Base-by-base conservation (phyloP, 208 protist genomes). In the Trypanosoma platydactyli region DNA sequence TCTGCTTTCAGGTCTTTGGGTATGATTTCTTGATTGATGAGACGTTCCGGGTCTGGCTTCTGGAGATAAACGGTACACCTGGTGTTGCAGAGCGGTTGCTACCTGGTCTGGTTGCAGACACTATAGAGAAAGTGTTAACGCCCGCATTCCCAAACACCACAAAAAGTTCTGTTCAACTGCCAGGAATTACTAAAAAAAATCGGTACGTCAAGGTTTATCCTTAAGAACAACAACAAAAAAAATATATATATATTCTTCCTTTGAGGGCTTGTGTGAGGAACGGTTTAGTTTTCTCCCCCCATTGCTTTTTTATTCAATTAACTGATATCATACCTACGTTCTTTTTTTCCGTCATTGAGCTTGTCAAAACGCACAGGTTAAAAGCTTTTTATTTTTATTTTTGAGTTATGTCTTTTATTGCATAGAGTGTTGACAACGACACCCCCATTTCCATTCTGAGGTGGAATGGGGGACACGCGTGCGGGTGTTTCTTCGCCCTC, bases 11-110 rank as follows among this genome's bases (percentile, higher is more conserved):
- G 56, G 54, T 92, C 1, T 80, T 89, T 41, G 86, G 86, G 12
- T 92, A 85, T 59, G 86, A 92, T 53, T 89, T 92, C 55, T 72
- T 92, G 42, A 66, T 92, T 35, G 82, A 89, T 68, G 80, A 81
- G 24, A 55, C 56, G 13, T 60, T 92, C 24, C 67, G 85, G 45
- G 80, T 89, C 22, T 89, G 78, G 80, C 78, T 92, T 16, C 74
- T 86, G 12, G 82, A 89, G 71, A 85, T 88, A 65, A 92, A 88
- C 66, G 83, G 80, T 12, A 60, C 79, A 0, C 83, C 86, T 29
- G 83, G 78, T 15, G 84, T 72, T 1, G 81, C 88, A 16, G 74
- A 81, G 12, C 73, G 76, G 11, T 61, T 91, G 4, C 64, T 93
- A 42, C 77, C 81, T 0, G 41, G 27, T 3, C 65, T 94, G n/a